A percentile compares a stretch with the other conserved stretches of the same genome.
These are phyloP conservation scores for Linnemannia zychae DNA, from an alignment of 192 early-diverging fungal genomes.

Conservation along the genomic window DNA sequence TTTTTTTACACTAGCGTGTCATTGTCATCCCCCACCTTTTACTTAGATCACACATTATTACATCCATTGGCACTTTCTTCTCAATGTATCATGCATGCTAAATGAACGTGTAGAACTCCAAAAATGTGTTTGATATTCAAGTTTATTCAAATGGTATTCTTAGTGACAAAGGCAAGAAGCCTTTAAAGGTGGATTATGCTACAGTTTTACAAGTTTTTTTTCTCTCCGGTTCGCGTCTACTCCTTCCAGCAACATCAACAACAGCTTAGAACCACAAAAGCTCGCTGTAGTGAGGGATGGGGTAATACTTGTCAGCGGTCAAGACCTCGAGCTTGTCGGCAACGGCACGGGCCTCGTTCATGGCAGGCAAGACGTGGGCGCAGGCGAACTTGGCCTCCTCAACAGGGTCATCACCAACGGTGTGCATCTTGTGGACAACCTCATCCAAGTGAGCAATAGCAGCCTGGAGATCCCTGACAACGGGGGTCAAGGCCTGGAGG, in stretches of 20 bases:
- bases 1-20: neutral
- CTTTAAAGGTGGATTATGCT: neutral
- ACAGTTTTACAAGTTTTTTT: neutral
- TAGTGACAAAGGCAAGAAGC: neutral
- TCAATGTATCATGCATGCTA: neutral
- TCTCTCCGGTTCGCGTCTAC: neutral
- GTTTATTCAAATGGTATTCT: neutral
- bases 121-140: slow-evolving; percentile 20
- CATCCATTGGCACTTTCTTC: neutral
- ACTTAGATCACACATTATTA: neutral
- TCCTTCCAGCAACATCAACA: neutral
- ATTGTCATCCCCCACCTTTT: neutral
- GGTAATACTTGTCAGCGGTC: slow-evolving; percentile 95
- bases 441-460: slow-evolving; percentile 68
- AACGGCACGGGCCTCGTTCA: slow-evolving; percentile 79
- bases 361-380: slow-evolving; percentile 70
- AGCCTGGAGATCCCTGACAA: slow-evolving; percentile 71
- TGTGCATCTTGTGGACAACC: slow-evolving; percentile 69
- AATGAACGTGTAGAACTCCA: too few relatives aligned
- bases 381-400: slow-evolving; percentile 76
- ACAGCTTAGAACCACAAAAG: slow-evolving; percentile 70
- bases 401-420: slow-evolving; percentile 65
- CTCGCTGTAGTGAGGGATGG: slow-evolving; percentile 97
- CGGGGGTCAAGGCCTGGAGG: slow-evolving; percentile 75
- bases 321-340: slow-evolving; percentile 86